Conservation (phyloP, 2,329 filamentous ascomycete genomes). For the Fusarium sp. region DNA sequence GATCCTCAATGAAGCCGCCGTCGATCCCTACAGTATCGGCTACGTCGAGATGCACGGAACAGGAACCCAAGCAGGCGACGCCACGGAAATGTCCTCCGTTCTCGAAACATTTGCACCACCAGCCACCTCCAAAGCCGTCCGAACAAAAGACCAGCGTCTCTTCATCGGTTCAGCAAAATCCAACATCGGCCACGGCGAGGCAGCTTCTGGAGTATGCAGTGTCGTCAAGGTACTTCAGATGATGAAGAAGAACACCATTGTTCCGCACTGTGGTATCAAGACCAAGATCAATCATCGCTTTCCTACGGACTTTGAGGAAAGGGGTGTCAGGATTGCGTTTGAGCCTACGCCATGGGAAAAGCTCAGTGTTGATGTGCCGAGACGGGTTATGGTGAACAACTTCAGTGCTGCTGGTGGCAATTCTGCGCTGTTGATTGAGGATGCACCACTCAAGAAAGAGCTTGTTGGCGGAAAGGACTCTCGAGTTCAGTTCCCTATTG, state of each 20-base stretch:
- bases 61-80: slow-evolving; percentile 88
- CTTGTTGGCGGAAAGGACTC: slow-evolving; percentile 57
- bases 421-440: slow-evolving; percentile 72
- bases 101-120: slow-evolving; percentile 63
- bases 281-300: slow-evolving; percentile 58
- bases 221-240: slow-evolving; percentile 68
- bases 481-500: slow-evolving; percentile 13
- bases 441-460: slow-evolving; percentile 52
- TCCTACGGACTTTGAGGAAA: slow-evolving; percentile 54
- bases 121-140: not conserved
- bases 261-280: slow-evolving; percentile 66
- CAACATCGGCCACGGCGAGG: slow-evolving; percentile 73
- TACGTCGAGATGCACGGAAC: slow-evolving; percentile 90
- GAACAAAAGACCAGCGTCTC: slow-evolving; percentile 48
- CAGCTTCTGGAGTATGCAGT: slow-evolving; percentile 64
- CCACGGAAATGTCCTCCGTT: slow-evolving; percentile 84
- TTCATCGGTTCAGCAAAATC: slow-evolving; percentile 73
- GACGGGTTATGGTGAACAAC: slow-evolving; percentile 71
- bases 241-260: slow-evolving; percentile 60
- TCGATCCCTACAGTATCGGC: slow-evolving; percentile 80
- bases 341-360: slow-evolving; percentile 61
- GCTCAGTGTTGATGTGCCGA: slow-evolving; percentile 51
- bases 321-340: slow-evolving; percentile 64
- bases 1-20: slow-evolving; percentile 76
- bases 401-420: slow-evolving; percentile 79